Percentiles rank a stretch among this genome's conserved stretches.
These are phyloP conservation scores for Sesbania bispinosa DNA, from an alignment of 306 rosid species.

Conservation along the genomic window DNA sequence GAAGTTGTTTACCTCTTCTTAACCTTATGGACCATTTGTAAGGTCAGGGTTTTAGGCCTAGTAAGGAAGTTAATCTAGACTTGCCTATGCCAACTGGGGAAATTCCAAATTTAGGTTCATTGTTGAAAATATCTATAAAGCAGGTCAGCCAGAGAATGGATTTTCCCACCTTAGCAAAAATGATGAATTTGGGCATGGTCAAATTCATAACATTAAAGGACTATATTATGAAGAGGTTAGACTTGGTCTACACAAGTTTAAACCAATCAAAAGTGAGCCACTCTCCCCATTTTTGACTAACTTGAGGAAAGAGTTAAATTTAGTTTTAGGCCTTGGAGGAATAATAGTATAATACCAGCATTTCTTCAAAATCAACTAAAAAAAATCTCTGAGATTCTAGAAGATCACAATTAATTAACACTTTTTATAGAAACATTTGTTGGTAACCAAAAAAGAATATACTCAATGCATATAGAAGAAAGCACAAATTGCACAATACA, in stretches of 20 bases:
- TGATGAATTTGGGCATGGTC: constrained; percentile 5
- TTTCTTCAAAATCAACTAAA: neutral
- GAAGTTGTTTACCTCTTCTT: neutral
- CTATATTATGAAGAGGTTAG: neutral
- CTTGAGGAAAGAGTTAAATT: neutral
- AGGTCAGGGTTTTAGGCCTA: neutral
- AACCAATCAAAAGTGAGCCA: neutral
- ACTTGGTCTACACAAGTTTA: constrained; percentile 16
- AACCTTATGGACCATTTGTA: neutral
- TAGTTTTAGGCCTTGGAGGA: neutral
- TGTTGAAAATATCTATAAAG: constrained; percentile 26
- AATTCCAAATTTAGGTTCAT: constrained; percentile 26
- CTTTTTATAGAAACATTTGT: neutral
- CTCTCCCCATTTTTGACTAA: neutral
- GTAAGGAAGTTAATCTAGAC: constrained; percentile 21
- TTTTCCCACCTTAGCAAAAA: neutral
- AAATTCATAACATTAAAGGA: constrained; percentile 15
- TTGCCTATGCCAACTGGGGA: constrained; percentile 2
- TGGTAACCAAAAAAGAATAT: neutral
- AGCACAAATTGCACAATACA: neutral
- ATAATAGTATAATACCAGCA: constrained; percentile 11
- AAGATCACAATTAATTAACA: too few relatives aligned
- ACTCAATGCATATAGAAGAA: neutral
- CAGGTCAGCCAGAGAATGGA: constrained; percentile 15
- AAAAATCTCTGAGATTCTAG: neutral